These are phyloP conservation scores for Meredithiella fracta DNA, from an alignment of 2,329 filamentous ascomycete species.

Conservation along the genomic window DNA sequence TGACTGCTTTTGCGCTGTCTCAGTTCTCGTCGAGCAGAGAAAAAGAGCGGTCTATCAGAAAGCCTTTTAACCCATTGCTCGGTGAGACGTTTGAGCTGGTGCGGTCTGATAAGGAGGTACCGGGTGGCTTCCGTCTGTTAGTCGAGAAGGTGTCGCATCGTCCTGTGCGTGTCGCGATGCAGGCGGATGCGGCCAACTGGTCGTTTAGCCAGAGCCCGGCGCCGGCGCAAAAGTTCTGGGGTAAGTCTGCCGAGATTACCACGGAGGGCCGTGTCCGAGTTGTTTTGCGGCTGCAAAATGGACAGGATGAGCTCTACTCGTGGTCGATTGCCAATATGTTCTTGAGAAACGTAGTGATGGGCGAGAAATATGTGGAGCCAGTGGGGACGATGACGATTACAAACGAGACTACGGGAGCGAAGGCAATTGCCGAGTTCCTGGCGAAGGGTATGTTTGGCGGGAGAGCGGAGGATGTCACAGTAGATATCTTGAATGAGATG, in stretches of 20 bases:
- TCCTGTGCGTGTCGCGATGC: conserved; percentile 80
- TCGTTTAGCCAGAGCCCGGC: conserved; percentile 73
- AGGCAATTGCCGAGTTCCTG: conserved; percentile 79
- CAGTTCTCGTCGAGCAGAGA: conserved; percentile 66
- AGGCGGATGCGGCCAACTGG: conserved; percentile 77
- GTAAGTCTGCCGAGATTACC: conserved; percentile 85
- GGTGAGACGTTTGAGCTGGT: conserved; percentile 92
- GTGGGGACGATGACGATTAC: conserved; percentile 75
- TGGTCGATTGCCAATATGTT: conserved; percentile 84
- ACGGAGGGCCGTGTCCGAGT: conserved; percentile 78
- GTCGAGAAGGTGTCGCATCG: conserved; percentile 91
- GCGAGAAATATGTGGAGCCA: conserved; percentile 95
- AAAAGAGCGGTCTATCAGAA: conserved; percentile 82
- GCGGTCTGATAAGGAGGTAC: conserved; percentile 57
- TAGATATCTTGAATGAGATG: conserved; percentile 52
- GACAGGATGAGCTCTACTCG: conserved; percentile 64
- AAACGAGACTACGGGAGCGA: conserved; percentile 71
- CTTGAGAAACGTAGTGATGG: conserved; percentile 87
- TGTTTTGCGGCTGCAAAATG: conserved; percentile 48
- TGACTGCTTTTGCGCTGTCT: conserved; percentile 82
- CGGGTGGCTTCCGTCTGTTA: conserved; percentile 69
- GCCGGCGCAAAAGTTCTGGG: conserved; percentile 96
- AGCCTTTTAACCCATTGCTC: conserved; percentile 92
- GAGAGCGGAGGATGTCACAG: conserved; percentile 72
- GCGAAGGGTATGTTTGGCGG: conserved; percentile 95